phyloP scores from a whole-genome alignment of 2,329 filamentous ascomycete genomes.

The Juglanconis juglandina region DNA sequence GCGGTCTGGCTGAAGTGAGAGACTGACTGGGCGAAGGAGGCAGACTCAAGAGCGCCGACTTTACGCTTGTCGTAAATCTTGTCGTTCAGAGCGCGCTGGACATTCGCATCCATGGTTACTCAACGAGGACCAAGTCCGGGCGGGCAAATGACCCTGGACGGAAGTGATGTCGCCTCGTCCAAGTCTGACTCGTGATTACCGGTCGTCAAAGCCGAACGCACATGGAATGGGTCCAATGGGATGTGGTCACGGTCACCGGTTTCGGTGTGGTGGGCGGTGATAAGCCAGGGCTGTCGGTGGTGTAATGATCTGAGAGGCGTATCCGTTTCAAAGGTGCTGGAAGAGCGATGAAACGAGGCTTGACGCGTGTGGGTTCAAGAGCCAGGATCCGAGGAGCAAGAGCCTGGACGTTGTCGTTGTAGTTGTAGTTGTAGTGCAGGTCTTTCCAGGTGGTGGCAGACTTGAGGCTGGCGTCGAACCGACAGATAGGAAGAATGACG shows the following conservation, averaged over 20 bases:
- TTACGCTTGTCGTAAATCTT: slow-evolving; percentile 99
- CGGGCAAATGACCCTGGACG: neutral
- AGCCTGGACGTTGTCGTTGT: neutral
- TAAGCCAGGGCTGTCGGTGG: neutral
- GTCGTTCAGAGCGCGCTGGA: slow-evolving; percentile 90
- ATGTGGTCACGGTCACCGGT: too few species aligned
- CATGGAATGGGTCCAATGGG: too few species aligned
- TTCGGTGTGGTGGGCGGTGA: neutral
- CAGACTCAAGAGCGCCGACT: slow-evolving; percentile 90
- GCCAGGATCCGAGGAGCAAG: neutral
- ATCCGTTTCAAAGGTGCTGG: neutral
- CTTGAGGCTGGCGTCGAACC: neutral
- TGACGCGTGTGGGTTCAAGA: neutral
- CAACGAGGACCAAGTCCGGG: neutral
- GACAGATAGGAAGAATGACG: neutral
- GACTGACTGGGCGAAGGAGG: slow-evolving; percentile 19
- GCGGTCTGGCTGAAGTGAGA: slow-evolving; percentile 1
- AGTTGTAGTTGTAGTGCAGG: neutral
- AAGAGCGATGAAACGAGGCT: neutral
- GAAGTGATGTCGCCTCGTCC: neutral
- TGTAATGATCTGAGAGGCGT: neutral
- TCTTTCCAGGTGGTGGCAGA: neutral
- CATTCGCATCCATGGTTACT: slow-evolving; percentile 73
- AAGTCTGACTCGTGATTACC: too few species aligned
- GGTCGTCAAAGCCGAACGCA: too few species aligned